Conservation (phyloP, 139 green algal genomes). For the Edaphochlamys debaryana region DNA sequence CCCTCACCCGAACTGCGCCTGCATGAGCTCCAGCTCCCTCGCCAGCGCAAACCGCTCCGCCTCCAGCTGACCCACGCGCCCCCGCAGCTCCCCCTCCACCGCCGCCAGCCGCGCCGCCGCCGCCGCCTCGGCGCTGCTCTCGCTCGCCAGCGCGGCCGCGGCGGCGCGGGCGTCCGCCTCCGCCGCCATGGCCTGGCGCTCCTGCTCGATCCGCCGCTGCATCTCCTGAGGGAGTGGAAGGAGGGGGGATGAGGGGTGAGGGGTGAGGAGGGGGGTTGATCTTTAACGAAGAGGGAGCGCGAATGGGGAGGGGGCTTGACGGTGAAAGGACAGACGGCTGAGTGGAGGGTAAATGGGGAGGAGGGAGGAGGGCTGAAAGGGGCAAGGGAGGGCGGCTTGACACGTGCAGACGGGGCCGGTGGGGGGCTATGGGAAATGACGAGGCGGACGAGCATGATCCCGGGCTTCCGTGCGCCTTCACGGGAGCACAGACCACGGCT, state of each 20-base stretch:
- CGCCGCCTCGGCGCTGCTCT: slow-evolving; percentile 2
- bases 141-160: neutral
- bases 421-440: too few relatives aligned
- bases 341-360: too few relatives aligned
- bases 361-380: too few relatives aligned
- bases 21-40: slow-evolving; percentile 36
- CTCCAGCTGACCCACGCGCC: slow-evolving; percentile 6
- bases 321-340: too few relatives aligned
- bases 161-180: slow-evolving; percentile 22
- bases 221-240: slow-evolving; percentile 25
- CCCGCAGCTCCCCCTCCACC: slow-evolving; percentile 2
- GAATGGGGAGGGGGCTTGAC: too few relatives aligned
- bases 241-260: neutral
- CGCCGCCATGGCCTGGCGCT: slow-evolving; percentile 16
- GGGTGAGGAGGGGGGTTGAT: too few relatives aligned
- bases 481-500: too few relatives aligned
- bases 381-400: too few relatives aligned
- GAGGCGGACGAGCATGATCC: too few relatives aligned
- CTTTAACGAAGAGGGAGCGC: too few relatives aligned
- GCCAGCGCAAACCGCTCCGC: slow-evolving; percentile 22
- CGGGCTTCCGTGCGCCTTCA: too few relatives aligned
- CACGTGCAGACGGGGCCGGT: too few relatives aligned
- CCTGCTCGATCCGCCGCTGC: slow-evolving; percentile 34
- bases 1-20: slow-evolving; percentile 11
- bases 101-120: neutral